Evolutionary conservation across 2,329 filamentous ascomycete species (phyloP).

Genomic region (Leptoxyphium fumago): DNA sequence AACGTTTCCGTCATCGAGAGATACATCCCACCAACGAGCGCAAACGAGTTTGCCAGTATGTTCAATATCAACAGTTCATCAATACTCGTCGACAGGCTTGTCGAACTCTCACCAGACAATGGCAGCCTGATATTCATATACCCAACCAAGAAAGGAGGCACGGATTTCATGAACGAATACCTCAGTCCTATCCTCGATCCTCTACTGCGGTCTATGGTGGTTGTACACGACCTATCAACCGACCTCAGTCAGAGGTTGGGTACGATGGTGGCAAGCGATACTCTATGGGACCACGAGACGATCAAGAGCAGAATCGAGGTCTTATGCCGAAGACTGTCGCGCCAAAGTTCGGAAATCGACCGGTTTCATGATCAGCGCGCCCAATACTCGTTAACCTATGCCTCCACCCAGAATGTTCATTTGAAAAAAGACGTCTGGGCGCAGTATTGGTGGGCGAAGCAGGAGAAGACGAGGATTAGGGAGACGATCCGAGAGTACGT

Average conservation of each 20-base stretch:
- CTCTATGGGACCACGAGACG: slow-evolving; percentile 40
- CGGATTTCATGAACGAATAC: slow-evolving; percentile 44
- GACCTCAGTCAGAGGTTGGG: slow-evolving; percentile 41
- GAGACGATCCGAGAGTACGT: slow-evolving; percentile 33
- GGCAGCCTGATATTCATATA: slow-evolving; percentile 49
- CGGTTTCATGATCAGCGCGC: slow-evolving; percentile 19
- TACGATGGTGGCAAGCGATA: slow-evolving; percentile 36
- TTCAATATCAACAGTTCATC: slow-evolving; percentile 41
- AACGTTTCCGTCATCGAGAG: slow-evolving; percentile 48
- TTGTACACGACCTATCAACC: slow-evolving; percentile 43
- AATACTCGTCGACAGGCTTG: slow-evolving; percentile 44
- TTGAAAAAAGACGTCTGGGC: slow-evolving; percentile 42
- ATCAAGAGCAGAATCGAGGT: slow-evolving; percentile 21
- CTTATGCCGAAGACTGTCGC: slow-evolving; percentile 14
- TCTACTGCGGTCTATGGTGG: slow-evolving; percentile 42
- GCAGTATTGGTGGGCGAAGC: slow-evolving; percentile 48
- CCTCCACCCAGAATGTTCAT: slow-evolving; percentile 35
- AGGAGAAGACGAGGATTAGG: slow-evolving; percentile 45
- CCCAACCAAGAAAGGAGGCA: slow-evolving; percentile 42
- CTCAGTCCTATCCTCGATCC: slow-evolving; percentile 48
- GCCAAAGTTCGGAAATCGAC: slow-evolving; percentile 14
- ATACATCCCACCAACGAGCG: slow-evolving; percentile 48
- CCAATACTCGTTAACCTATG: slow-evolving; percentile 30
- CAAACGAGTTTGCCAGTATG: slow-evolving; percentile 44
- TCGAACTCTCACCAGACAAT: slow-evolving; percentile 41